Evolutionary conservation across 495 filamentous ascomycete genomes (phyloP).

Genomic region (Umbilicaria muhlenbergii): DNA sequence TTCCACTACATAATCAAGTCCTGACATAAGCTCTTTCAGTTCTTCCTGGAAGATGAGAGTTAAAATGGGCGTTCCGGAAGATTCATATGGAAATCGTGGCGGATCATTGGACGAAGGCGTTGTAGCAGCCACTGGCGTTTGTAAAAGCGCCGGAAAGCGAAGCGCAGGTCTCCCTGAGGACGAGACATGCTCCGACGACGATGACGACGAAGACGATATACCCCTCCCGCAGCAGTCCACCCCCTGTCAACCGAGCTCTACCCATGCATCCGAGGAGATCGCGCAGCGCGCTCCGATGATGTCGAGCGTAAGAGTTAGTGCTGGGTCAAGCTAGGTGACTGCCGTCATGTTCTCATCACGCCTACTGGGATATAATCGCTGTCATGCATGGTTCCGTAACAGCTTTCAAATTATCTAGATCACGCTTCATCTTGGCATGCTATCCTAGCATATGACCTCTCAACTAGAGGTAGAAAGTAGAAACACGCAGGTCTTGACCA

Average conservation of each 20-base stretch:
- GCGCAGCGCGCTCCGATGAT: constrained; percentile 2
- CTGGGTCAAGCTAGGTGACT: constrained; percentile 31
- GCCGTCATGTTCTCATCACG: constrained; percentile 10
- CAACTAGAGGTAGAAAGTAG: too few relatives aligned
- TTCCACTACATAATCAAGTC: not conserved
- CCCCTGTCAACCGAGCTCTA: constrained; percentile 19
- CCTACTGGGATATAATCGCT: too few relatives aligned
- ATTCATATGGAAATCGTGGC: constrained; percentile 27
- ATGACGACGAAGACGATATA: constrained; percentile 30
- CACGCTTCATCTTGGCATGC: too few relatives aligned
- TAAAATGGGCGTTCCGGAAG: constrained; percentile 46
- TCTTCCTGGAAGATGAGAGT: constrained; percentile 87
- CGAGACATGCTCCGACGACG: constrained; percentile 28
- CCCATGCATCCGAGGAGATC: constrained; percentile 4
- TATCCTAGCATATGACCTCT: too few relatives aligned
- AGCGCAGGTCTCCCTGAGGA: constrained; percentile 23
- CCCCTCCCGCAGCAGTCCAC: constrained; percentile 21
- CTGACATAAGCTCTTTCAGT: constrained; percentile 18
- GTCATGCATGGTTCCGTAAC: too few relatives aligned
- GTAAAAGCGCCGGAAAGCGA: constrained; percentile 25
- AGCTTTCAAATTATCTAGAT: too few relatives aligned
- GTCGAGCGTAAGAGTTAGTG: constrained; percentile 3
- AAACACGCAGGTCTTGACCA: too few relatives aligned
- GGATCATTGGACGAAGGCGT: constrained; percentile 20
- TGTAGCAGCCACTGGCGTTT: constrained; percentile 24